Evolutionary conservation across 164 flowering plant genomes (phyloP), one percentile per base, ranked within the genome.

Genomic region (Liquidambar formosana): DNA sequence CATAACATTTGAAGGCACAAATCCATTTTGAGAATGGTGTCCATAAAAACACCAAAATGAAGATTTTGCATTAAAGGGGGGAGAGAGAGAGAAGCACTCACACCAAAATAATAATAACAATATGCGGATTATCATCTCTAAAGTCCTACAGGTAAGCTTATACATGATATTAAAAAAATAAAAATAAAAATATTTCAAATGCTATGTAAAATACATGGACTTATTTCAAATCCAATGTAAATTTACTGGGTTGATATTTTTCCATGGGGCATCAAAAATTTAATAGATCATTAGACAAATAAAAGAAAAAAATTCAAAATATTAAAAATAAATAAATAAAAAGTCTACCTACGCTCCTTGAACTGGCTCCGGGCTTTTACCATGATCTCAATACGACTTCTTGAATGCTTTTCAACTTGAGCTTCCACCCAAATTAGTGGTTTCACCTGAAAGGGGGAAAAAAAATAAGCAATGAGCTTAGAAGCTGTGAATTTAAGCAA

Each of bases 361-460:
- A 89, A 95, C 82, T 95, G 99, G 79, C 97, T 91, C 69, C 96
- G 79, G 10, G 97, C 94, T 79, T 95, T 95, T 59, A 95, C 97
- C 85, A 76, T 82, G 19, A 95, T 77, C 79, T 93, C 99, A 70
- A 92, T 84, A 62, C 96, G 95, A 67, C 97, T 93, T 81, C 91
- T 91, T 61, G 99, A 91, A 75, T 95, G 95, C 75, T 79, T 88
- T 77, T 93, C 97, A 33, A 95, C 84, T 76, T 89, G 97, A 67
- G 99, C 99, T 83, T 95, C 99, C 66, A 92, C 99, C 99, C 99
- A 95, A 49, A 95, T 82, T 61, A 95, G 74, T 71, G 99, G 97
- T 72, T 95, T 95, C 43, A 93, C 99, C 99, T 95, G 77, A 71
- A 63, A 71, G 49, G 38, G 28, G 4, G 47, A 56, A 61, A 21